phyloP scores from a whole-genome alignment of 345 rosid species.

The Eucalyptus pauciflora region DNA sequence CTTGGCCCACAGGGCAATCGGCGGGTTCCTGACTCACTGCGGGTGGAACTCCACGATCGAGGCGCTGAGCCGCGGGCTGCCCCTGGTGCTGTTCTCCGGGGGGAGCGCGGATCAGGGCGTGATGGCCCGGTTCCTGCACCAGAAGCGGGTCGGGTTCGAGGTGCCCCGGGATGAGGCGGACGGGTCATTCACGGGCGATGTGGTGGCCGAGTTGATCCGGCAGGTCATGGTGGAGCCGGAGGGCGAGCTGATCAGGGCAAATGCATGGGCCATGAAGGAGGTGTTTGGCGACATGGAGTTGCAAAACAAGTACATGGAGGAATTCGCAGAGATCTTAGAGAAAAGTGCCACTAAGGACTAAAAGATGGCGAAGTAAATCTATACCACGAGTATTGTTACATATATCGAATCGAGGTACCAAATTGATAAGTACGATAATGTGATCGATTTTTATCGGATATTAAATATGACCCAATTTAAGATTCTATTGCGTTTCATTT shows the following conservation, averaged over 20 bases:
- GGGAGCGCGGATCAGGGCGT: background rate
- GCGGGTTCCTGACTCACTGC: constrained; percentile 13
- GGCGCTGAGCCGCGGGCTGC: background rate
- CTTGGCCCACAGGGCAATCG: background rate
- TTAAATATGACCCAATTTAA: background rate
- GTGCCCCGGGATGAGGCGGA: background rate
- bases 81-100: background rate
- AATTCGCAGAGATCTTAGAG: background rate
- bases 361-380: background rate
- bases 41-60: constrained; percentile 5
- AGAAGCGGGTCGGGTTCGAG: background rate
- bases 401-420: background rate
- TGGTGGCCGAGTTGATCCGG: background rate
- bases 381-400: background rate
- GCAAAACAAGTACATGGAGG: background rate
- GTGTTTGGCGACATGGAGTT: background rate
- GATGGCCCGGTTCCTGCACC: background rate
- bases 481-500: background rate
- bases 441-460: accelerated
- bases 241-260: background rate
- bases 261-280: constrained; percentile 2
- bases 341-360: background rate
- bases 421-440: background rate
- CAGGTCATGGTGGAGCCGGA: background rate
- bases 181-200: background rate